Conservation (phyloP, 2,329 filamentous ascomycete species). For the Setomelanomma holmii region DNA sequence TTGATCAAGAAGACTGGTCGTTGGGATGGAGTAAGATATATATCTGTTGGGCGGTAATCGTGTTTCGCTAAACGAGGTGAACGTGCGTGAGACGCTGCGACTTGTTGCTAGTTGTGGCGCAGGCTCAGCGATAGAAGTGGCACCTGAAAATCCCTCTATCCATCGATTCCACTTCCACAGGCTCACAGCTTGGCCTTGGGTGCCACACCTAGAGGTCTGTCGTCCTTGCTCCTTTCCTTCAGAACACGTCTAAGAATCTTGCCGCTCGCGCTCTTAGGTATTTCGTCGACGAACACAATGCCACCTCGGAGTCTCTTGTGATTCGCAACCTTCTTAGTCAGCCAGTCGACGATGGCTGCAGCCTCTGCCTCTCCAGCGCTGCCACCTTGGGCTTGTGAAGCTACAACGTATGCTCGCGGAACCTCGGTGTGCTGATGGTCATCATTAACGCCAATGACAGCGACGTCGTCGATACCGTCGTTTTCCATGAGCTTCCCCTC, state of each 20-base stretch:
- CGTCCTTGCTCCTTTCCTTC: constrained; percentile 27
- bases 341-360: constrained; percentile 22
- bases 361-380: constrained; percentile 23
- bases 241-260: constrained; percentile 53
- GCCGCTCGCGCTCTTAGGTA: constrained; percentile 56
- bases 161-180: too few species aligned
- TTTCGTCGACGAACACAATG: constrained; percentile 54
- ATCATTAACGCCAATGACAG: constrained; percentile 37
- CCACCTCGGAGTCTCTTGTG: constrained; percentile 39
- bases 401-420: constrained; percentile 37
- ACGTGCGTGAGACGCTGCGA: too few species aligned
- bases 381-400: constrained; percentile 10
- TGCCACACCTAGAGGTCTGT: constrained; percentile 22
- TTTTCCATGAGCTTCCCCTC: constrained; percentile 37
- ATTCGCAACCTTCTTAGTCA: constrained; percentile 31
- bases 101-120: neutral
- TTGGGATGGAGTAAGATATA: too few species aligned
- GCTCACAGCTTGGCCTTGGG: constrained; percentile 21
- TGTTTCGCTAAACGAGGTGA: too few species aligned
- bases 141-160: too few species aligned
- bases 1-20: too few species aligned
- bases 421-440: constrained; percentile 36
- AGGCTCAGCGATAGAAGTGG: neutral
- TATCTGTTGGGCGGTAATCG: too few species aligned
- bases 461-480: constrained; percentile 32